Evolutionary conservation across 352 stramenopile species (phyloP).

Genomic region (Pythium insidiosum): DNA sequence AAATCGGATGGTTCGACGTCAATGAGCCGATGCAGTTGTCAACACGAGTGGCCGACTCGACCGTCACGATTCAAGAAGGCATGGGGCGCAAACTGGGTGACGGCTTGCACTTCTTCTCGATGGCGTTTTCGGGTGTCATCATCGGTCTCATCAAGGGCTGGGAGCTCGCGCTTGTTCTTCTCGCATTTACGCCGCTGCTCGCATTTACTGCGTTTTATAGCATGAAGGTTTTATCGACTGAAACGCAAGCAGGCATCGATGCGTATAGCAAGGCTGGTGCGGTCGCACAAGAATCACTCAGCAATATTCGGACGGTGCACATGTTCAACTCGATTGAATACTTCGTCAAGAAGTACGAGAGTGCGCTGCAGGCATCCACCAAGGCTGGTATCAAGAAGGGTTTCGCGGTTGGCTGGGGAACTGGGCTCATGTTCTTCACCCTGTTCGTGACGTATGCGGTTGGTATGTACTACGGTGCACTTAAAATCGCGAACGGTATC

Average conservation of each 20-base stretch:
- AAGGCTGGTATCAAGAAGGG: constrained; percentile 37
- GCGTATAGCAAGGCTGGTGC: constrained; percentile 58
- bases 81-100: constrained; percentile 25
- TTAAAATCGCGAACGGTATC: constrained; percentile 55
- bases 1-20: too few relatives aligned
- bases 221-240: constrained; percentile 41
- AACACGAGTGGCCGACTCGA: constrained; percentile 38
- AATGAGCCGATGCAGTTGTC: too few relatives aligned
- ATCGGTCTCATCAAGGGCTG: constrained; percentile 36
- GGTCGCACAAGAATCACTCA: constrained; percentile 58
- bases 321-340: constrained; percentile 65
- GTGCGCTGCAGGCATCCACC: constrained; percentile 32
- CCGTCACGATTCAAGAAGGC: too few relatives aligned
- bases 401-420: constrained; percentile 46
- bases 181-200: constrained; percentile 28
- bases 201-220: constrained; percentile 12
- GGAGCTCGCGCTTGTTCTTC: constrained; percentile 33
- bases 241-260: constrained; percentile 40
- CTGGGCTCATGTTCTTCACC: constrained; percentile 60
- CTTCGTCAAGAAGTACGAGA: constrained; percentile 54
- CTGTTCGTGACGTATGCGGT: constrained; percentile 64
- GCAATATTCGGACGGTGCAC: constrained; percentile 70
- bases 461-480: constrained; percentile 73
- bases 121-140: constrained; percentile 22
- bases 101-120: constrained; percentile 20